Base-by-base conservation (phyloP, 257 asterid genomes). In the Orobanche coerulescens region DNA sequence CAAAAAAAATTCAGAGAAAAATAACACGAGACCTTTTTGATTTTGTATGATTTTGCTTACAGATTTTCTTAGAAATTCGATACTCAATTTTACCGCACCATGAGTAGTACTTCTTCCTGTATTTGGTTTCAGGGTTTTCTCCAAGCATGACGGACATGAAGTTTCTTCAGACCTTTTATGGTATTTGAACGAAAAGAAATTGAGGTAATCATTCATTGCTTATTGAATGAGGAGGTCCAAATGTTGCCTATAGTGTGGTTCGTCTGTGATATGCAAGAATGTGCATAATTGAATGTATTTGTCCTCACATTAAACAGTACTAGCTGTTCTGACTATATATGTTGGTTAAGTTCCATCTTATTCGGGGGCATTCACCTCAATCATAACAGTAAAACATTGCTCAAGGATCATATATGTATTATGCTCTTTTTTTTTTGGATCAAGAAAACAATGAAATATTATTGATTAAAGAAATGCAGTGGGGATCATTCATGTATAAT, bases 61-160 rank as follows among this genome's bases (percentile, higher is more conserved):
- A 52, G 26, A 9, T 42, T 36, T 19, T 22, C 8, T 28, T 2
- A 20, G 36, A n/a, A 18, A 10, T 20, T 40, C 12, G 54, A 28
- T 61, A 7, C 4, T 48, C 44, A 7, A 1, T 22, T 64, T 39
- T 64, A 26, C 62, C 20, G 6, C 18, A 26, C 10, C 33, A 0
- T 14, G 49, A 26, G 13, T 34, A 33, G 3, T 62, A 31, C 52
- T 4, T 7, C 40, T 7, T 0, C 40, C n/a, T 62, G 0, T 16
- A 24, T 68, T 64, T 51, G 39, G 56, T 44, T 56, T 68, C 75
- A 76, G 78, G 73, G 20, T 24, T 25, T 28, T 3, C 25, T 53
- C 58, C 12, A 31, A 39, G 43, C 52, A 23, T 43, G 13, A 48
- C 19, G 54, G 51, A 28, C 67, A 46, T 23, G 59, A 43, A 57